Base-by-base conservation (phyloP, 306 rosid species). In the Quercus robur region DNA sequence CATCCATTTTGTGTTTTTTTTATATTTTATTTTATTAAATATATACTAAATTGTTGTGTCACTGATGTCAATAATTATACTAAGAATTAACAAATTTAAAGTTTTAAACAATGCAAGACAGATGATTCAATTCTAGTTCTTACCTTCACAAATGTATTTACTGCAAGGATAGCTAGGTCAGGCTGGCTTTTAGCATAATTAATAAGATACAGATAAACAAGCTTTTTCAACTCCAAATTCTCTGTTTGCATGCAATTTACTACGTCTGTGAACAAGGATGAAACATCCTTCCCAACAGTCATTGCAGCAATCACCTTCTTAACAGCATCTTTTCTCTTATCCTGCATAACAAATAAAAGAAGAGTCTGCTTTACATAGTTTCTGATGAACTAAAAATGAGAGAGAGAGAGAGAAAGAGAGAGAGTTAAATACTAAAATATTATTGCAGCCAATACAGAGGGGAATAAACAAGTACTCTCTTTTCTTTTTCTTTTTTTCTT, bases 161-260 rank as follows among this genome's bases (percentile, higher is more conserved):
- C 99, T 0, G 99, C 99, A 7, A 96, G 99, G 41, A 96, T 96
- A 5, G 99, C 99, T 66, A 96, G 90, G 85, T 96, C 99, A 56
- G 99, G 99, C 88, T 96, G 99, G 83, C 99, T 96, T 87, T 96
- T 96, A 2, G 99, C 99, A 68, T 96, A 96, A 85, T 96, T 96
- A 28, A 96, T 96, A 76, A 96, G 91, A 82, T 96, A 96, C 75
- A 96, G 85, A 87, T 96, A 96, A 41, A 96, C 99, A 31, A 96
- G 91, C 91, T 96, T 96, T 82, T 96, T 96, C 49, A 96, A 89
- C 91, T 96, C 99, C 87, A 96, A 90, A 86, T 96, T 96, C 77
- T 96, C 99, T 0, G 99, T 96, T 84, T 96, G 99, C 99, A 96
- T 96, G 81, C 98, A 96, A 80, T 96, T 96, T 41, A 96, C 99